phyloP scores from a whole-genome alignment of 345 rosid species.

The Gossypium australe region DNA sequence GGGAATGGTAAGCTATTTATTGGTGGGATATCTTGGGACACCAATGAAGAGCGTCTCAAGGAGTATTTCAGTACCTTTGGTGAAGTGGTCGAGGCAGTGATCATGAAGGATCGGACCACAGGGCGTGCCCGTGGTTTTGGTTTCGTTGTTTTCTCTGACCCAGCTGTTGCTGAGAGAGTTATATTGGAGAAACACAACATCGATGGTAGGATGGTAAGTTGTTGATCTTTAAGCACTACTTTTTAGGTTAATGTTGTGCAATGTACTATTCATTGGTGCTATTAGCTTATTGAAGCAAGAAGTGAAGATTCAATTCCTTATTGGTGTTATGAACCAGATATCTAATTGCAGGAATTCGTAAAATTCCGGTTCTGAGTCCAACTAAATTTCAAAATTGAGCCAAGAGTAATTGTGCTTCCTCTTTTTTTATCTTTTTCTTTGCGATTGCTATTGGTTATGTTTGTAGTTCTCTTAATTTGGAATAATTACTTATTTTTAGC shows the following conservation, averaged over 20 bases:
- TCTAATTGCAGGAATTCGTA: constrained; percentile 34
- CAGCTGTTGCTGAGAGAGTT: constrained; percentile 83
- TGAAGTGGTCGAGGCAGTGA: constrained; percentile 92
- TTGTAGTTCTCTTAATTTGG: not conserved
- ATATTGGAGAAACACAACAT: constrained; percentile 78
- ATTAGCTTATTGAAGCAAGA: not conserved
- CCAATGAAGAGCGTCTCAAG: constrained; percentile 87
- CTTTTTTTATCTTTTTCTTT: constrained; percentile 10
- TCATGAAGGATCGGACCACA: constrained; percentile 94
- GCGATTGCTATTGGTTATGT: constrained; percentile 7
- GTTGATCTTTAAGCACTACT: constrained; percentile 4
- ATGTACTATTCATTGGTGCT: constrained; percentile 6
- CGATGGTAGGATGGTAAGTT: constrained; percentile 88
- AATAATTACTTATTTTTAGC: constrained; percentile 4
- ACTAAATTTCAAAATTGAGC: constrained; percentile 29
- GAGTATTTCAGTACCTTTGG: constrained; percentile 86
- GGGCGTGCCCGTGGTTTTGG: constrained; percentile 99
- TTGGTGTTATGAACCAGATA: constrained; percentile 21
- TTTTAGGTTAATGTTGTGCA: constrained; percentile 5
- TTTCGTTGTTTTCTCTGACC: constrained; percentile 88
- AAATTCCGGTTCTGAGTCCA: constrained; percentile 25
- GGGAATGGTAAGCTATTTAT: constrained; percentile 90
- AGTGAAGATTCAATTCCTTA: constrained; percentile 14
- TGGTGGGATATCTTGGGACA: constrained; percentile 99
- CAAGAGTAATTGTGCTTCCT: constrained; percentile 14